Conservation (phyloP, 2,329 filamentous ascomycete species). For the Aureobasidium sp. region DNA sequence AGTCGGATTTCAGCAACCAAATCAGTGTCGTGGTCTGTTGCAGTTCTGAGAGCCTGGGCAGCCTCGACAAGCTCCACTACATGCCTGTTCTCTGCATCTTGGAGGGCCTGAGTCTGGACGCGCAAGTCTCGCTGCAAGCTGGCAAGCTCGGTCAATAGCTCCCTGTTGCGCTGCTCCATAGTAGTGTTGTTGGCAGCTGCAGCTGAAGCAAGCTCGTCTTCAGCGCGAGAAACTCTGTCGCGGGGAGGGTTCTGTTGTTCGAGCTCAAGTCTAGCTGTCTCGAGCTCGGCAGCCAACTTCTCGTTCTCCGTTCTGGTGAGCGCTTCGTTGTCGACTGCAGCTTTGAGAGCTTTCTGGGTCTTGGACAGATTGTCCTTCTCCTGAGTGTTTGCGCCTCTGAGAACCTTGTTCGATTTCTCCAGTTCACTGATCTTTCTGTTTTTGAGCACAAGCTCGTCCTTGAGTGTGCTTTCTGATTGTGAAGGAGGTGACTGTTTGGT, state of each 20-base stretch:
- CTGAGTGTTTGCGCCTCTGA: background rate
- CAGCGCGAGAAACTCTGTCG: background rate
- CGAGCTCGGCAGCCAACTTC: background rate
- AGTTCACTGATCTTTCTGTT: background rate
- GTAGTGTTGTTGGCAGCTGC: background rate
- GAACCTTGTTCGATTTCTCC: background rate
- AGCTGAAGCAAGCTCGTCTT: background rate
- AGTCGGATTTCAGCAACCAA: background rate
- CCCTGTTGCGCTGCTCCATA: background rate
- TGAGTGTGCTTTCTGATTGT: background rate
- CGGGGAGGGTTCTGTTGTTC: background rate
- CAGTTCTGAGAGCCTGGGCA: background rate
- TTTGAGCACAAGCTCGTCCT: background rate
- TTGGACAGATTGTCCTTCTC: background rate
- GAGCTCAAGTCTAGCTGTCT: background rate
- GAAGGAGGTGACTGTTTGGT: background rate
- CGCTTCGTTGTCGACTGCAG: background rate
- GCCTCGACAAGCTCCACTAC: background rate
- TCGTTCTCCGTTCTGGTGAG: background rate
- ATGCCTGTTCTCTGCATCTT: background rate
- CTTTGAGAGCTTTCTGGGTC: background rate
- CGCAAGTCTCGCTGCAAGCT: background rate
- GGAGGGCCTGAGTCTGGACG: background rate
- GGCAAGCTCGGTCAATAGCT: background rate
- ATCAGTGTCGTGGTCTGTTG: background rate